Base-by-base conservation (phyloP, 148 eudicot genomes). In the Dysphania ambrosioides region DNA sequence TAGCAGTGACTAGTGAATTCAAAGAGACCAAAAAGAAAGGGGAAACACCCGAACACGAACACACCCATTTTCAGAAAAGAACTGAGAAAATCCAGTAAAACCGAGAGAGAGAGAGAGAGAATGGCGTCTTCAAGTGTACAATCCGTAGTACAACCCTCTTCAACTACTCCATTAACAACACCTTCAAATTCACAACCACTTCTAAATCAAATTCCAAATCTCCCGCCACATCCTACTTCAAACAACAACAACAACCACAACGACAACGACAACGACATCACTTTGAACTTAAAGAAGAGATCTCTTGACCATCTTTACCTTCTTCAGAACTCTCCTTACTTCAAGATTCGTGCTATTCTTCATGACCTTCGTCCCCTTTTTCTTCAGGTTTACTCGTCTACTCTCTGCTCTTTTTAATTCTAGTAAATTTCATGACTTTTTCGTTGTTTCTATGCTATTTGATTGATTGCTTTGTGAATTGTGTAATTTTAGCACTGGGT, bases 361-460 rank as follows among this genome's bases (percentile, higher is more conserved):
- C 83, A 66, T 66, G 86, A 88, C 61, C 89, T 91, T 74, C 97
- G 98, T 40, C 95, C 98, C 35, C 90, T 87, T 69, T 79, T 93
- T 83, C 87, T 91, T 29, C 66, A 93, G 98, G 98, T 93, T 59
- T 8, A 15, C 12, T 49, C 24, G 57, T 55, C n/a, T 59, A 8
- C 1, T 1, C 66, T 61, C n/a, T n/a, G n/a, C n/a, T 21, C 18
- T 26, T 11, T 31, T 38, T 35, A 32, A 63, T 34, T 51, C 11
- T 72, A 60, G 19, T 66, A 42, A 1, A 19, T 67, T 66, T 58
- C 27, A n/a, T 74, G 30, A 38, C 18, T 18, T 36, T 51, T 15
- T 74, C 13, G 12, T 1, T 55, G 1, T 55, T 26, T 66, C 15
- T 19, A 10, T 74, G 42, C 35, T n/a, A 6, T 35, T 21, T 62